Conservation (phyloP, 495 filamentous ascomycete genomes). For the Hypoxylon cercidicola region DNA sequence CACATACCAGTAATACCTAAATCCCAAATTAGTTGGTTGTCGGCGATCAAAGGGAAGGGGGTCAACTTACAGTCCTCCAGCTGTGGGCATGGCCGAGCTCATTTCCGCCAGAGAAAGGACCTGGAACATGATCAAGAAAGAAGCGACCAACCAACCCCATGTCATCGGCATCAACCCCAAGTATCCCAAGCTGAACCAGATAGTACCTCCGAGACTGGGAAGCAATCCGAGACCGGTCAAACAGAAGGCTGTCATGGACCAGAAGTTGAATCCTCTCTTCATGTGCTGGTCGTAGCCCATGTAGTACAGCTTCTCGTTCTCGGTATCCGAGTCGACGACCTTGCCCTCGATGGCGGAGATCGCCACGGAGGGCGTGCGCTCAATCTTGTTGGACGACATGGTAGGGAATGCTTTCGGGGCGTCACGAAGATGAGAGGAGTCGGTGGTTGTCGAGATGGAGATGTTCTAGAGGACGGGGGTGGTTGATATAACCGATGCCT, state of each 20-base stretch:
- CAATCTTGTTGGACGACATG: neutral
- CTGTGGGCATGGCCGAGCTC: slow-evolving; percentile 12
- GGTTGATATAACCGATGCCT: slow-evolving; percentile 2
- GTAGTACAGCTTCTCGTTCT: slow-evolving; percentile 6
- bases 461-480: neutral
- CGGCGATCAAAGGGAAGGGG: neutral
- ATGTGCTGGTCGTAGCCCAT: slow-evolving; percentile 20
- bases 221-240: slow-evolving; percentile 11
- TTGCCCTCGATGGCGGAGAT: neutral
- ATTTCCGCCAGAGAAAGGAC: slow-evolving; percentile 10
- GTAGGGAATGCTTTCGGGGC: too few relatives aligned
- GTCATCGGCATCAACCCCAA: slow-evolving; percentile 9
- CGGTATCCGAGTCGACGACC: neutral
- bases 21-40: neutral
- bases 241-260: slow-evolving; percentile 20
- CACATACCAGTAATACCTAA: slow-evolving; percentile 13
- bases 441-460: neutral
- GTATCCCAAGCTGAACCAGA: slow-evolving; percentile 14
- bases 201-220: slow-evolving; percentile 15
- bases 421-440: neutral
- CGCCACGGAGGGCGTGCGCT: neutral
- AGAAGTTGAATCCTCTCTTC: slow-evolving; percentile 20
- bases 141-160: slow-evolving; percentile 12
- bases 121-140: slow-evolving; percentile 13
- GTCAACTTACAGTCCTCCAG: slow-evolving; percentile 11